Evolutionary conservation across 768 basidiomycete genomes (phyloP).

Genomic region (Rhodotorula babjevae): DNA sequence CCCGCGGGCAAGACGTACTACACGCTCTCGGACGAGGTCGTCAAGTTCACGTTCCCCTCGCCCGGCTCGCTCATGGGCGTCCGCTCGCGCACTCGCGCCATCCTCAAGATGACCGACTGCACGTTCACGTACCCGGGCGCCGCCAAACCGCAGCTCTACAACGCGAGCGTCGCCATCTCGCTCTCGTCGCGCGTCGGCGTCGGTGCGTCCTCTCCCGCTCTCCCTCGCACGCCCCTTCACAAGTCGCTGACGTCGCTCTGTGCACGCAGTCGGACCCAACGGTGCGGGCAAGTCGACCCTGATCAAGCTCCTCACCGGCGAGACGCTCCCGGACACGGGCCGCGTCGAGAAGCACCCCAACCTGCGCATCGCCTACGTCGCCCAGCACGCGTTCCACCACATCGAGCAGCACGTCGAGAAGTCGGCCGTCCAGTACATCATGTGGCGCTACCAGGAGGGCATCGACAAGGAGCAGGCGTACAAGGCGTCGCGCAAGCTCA

Average conservation of each 20-base stretch:
- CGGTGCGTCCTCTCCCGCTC: constrained; percentile 51
- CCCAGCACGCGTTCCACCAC: constrained; percentile 97
- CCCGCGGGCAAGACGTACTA: constrained; percentile 96
- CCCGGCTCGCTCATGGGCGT: constrained; percentile 97
- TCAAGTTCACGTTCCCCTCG: constrained; percentile 92
- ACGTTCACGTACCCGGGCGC: constrained; percentile 92
- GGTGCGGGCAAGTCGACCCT: constrained; percentile 95
- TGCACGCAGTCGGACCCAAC: constrained; percentile 67
- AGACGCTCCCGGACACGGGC: constrained; percentile 84
- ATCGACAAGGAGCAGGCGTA: constrained; percentile 91
- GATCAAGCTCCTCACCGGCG: constrained; percentile 90
- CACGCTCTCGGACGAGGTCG: constrained; percentile 83
- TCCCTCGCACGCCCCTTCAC: neutral
- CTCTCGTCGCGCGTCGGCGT: constrained; percentile 96
- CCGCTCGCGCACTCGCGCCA: constrained; percentile 88
- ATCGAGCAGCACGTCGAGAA: constrained; percentile 89
- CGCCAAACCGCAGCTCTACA: constrained; percentile 67
- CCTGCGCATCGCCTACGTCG: constrained; percentile 90
- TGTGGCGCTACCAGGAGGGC: constrained; percentile 98
- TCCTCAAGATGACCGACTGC: constrained; percentile 83
- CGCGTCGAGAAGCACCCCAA: constrained; percentile 90
- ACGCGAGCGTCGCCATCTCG: constrained; percentile 89
- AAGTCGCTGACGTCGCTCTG: too few relatives aligned
- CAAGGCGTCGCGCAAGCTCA: constrained; percentile 83
- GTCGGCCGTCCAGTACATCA: constrained; percentile 92